A percentile compares a stretch with the other conserved stretches of the same genome.
phyloP scores from a whole-genome alignment of 805 yeast genomes.

The Wickerhamomyces sydowiorum region DNA sequence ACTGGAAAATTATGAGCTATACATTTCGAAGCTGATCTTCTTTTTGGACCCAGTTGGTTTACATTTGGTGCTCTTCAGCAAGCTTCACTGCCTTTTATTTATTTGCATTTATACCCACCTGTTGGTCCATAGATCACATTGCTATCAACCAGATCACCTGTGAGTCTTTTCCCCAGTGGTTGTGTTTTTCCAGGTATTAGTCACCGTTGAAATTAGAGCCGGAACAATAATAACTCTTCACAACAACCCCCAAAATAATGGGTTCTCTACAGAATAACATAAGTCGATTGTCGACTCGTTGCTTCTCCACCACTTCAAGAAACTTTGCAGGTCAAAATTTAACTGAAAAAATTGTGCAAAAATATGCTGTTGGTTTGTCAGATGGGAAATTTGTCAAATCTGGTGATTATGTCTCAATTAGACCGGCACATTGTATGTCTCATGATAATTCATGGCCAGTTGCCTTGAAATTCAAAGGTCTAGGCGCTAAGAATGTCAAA shows the following conservation, averaged over 20 bases:
- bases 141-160: no score
- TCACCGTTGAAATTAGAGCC: no score
- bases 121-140: no score
- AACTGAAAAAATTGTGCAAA: constrained; percentile 94
- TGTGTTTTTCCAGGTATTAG: no score
- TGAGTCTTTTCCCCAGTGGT: no score
- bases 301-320: constrained; percentile 15
- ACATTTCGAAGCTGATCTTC: no score
- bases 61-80: no score
- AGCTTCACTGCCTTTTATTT: no score
- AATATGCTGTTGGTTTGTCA: constrained; percentile 82
- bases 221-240: no score
- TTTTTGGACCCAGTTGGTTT: no score
- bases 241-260: neutral
- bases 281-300: constrained; percentile 10
- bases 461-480: constrained; percentile 90
- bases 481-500: constrained; percentile 81
- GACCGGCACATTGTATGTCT: constrained; percentile 97
- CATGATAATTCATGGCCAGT: constrained; percentile 99
- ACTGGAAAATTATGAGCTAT: neutral
- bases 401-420: constrained; percentile 93
- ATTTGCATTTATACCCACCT: no score
- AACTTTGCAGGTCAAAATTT: constrained; percentile 55
- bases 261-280: neutral
- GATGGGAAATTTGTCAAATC: constrained; percentile 69